These are phyloP conservation scores for Tinospora cordifolia DNA, from an alignment of 164 flowering plant species.

Conservation along the genomic window DNA sequence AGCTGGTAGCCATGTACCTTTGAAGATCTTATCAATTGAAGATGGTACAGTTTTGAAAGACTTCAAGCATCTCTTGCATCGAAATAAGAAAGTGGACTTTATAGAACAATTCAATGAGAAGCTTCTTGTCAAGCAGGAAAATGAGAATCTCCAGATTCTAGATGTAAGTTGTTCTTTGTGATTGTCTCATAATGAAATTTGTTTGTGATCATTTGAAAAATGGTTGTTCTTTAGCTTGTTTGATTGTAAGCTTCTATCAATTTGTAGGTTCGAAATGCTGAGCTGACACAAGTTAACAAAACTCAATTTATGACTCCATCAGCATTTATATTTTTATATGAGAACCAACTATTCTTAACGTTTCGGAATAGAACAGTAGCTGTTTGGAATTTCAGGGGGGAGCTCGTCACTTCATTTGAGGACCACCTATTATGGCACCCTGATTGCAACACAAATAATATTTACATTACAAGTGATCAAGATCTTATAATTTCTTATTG, in stretches of 20 bases:
- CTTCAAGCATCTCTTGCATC: conserved; percentile 26
- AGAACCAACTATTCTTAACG: conserved; percentile 88
- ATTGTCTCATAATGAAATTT: background rate
- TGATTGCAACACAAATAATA: conserved; percentile 97
- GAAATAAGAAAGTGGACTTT: conserved; percentile 31
- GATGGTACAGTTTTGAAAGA: conserved; percentile 27
- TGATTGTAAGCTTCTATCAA: background rate
- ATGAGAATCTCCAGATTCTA: conserved; percentile 29
- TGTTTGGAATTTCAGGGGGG: conserved; percentile 97
- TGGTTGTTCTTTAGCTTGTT: background rate
- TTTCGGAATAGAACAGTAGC: conserved; percentile 92
- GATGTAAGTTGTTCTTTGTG: conserved; percentile 17
- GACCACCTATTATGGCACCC: conserved; percentile 97
- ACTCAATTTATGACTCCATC: conserved; percentile 96
- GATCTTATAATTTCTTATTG: conserved; percentile 97
- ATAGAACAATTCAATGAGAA: conserved; percentile 29
- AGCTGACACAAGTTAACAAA: conserved; percentile 75
- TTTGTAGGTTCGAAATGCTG: conserved; percentile 67
- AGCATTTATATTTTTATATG: conserved; percentile 92
- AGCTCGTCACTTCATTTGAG: conserved; percentile 94
- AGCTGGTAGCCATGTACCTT: conserved; percentile 24
- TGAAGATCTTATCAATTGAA: conserved; percentile 28
- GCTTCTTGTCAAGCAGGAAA: conserved; percentile 29
- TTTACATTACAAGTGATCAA: conserved; percentile 96
- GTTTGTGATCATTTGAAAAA: background rate